Base-by-base conservation (phyloP, 1,284 basidiomycete genomes). In the Porodaedalea pini region DNA sequence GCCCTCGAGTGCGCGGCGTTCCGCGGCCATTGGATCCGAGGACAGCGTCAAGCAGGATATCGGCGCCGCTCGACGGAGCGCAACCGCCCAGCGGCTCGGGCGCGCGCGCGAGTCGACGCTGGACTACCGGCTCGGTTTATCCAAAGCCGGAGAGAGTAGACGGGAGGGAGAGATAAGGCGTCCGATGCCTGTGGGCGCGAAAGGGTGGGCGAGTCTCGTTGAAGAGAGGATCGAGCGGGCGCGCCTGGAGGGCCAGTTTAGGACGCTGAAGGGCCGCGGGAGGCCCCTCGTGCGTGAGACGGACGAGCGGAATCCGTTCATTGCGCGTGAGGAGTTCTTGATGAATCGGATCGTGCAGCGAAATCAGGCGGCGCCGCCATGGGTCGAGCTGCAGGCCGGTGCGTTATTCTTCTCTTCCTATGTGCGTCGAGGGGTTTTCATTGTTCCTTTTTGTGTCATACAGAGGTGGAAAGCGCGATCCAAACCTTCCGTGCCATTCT, bases 281-380 rank as follows among this genome's bases (percentile, higher is more conserved):
- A 78, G 86, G 66, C 92, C 92, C 0, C 73, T 95, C 2, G 66
- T 68, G 0, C 71, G 73, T 2, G 77, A 82, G 44, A 74, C 72
- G 1, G 86, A 90, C 53, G 89, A 92, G 67, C 73, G 75, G 27
- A 95, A 95, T 66, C 92, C 92, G 0, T 93, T 90, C 67, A 83
- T 92, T 57, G 79, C 77, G 23, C 75, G 85, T n/a, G 85, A 85
- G 66, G 86, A 93, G 68, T 90, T 88, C 63, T 73, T 94, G 51
- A 88, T 95, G 88, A 95, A 95, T 66, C 82, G 92, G 11, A 93
- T 95, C 58, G 81, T 96, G 17, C 88, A 92, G 65, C 76, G 85
- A 37, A 90, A 94, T 65, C 91, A 90, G 13, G 90, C 88, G 1
- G 82, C 86, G 0, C 94, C 93, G n/a, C 89, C 92, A 2, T 96